Conservation (phyloP, 192 early-diverging fungal species). For the Gamsiella multidivaricata region DNA sequence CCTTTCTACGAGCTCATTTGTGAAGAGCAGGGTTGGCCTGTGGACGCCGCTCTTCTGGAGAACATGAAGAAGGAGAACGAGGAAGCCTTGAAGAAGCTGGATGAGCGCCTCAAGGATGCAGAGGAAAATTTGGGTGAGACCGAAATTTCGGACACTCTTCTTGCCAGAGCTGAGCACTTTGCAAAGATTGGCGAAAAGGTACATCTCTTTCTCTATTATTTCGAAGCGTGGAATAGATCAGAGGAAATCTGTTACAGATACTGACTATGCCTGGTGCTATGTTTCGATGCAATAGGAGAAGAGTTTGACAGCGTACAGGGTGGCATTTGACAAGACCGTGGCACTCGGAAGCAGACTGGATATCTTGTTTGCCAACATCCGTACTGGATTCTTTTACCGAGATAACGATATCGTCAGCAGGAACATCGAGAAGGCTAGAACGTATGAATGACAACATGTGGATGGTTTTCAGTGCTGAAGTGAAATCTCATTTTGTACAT, state of each 20-base stretch:
- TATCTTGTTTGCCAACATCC: constrained; percentile 90
- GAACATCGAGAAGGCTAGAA: constrained; percentile 85
- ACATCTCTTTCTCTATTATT: neutral
- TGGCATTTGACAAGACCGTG: constrained; percentile 87
- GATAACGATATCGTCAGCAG: constrained; percentile 81
- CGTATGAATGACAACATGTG: constrained; percentile 42
- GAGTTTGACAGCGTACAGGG: constrained; percentile 84
- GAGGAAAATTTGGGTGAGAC: constrained; percentile 95
- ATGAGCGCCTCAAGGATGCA: constrained; percentile 89
- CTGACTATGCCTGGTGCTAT: constrained; percentile 1
- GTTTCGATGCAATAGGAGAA: constrained; percentile 71
- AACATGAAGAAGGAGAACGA: constrained; percentile 77
- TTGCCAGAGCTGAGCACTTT: constrained; percentile 90
- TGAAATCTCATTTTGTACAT: neutral
- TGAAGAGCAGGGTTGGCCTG: constrained; percentile 70
- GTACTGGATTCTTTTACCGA: constrained; percentile 94
- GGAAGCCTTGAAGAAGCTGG: constrained; percentile 80
- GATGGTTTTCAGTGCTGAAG: neutral
- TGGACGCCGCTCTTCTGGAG: constrained; percentile 64
- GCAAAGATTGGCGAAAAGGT: constrained; percentile 96
- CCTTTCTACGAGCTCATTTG: constrained; percentile 78
- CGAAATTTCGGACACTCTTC: constrained; percentile 86
- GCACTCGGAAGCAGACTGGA: constrained; percentile 95
- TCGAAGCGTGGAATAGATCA: neutral
- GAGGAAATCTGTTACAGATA: neutral